Evolutionary conservation across 2,329 filamentous ascomycete species (phyloP).

Genomic region (Cercospora sp.): DNA sequence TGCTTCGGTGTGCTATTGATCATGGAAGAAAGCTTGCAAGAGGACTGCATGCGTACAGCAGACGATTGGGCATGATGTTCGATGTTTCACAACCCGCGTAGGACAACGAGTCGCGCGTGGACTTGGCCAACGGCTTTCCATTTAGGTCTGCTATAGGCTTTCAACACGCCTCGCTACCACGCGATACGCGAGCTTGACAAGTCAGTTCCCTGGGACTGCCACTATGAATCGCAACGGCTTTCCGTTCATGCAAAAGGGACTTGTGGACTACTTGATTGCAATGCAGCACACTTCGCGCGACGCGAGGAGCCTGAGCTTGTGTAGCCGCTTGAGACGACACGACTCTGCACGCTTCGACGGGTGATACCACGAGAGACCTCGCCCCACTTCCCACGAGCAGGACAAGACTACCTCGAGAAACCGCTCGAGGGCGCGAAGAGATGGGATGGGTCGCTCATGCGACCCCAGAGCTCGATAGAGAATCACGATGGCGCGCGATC

Average conservation of each 20-base stretch:
- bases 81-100: constrained; percentile 4
- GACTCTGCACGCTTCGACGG: not conserved
- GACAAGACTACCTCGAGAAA: not conserved
- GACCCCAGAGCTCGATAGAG: constrained; percentile 16
- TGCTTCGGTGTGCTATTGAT: not conserved
- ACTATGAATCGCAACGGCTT: constrained; percentile 3
- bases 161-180: not conserved
- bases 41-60: not conserved
- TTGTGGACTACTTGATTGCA: not conserved
- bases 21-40: not conserved
- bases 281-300: constrained; percentile 4
- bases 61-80: not conserved
- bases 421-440: constrained; percentile 3
- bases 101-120: not conserved
- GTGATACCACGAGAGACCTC: not conserved
- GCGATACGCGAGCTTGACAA: constrained; percentile 2
- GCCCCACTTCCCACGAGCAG: not conserved
- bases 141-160: not conserved
- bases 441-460: constrained; percentile 22
- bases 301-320: constrained; percentile 1
- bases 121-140: not conserved
- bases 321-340: not conserved
- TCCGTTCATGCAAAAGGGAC: not conserved
- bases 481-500: constrained; percentile 21
- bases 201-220: not conserved